phyloP scores from a whole-genome alignment of 768 basidiomycete species.

The Auriscalpium vulgare region DNA sequence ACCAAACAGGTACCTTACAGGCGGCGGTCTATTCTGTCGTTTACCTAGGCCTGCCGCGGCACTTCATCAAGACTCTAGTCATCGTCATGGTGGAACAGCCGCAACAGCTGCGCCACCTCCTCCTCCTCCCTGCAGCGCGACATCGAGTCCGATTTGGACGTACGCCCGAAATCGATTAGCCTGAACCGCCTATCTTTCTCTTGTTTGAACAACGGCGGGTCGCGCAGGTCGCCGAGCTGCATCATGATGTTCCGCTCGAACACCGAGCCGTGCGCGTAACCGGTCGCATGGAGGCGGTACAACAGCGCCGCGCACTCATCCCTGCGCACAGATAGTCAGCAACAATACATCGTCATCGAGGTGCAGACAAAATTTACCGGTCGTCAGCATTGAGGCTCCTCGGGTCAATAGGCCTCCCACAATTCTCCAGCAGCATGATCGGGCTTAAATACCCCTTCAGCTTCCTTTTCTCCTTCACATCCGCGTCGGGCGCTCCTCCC shows the following conservation, averaged over 20 bases:
- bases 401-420: constrained; percentile 30
- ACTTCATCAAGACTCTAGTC: too few relatives aligned
- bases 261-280: constrained; percentile 34
- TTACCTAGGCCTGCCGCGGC: too few relatives aligned
- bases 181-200: constrained; percentile 29
- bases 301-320: constrained; percentile 26
- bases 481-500: too few relatives aligned
- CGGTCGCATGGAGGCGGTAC: constrained; percentile 31
- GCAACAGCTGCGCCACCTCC: too few relatives aligned
- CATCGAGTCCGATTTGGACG: neutral
- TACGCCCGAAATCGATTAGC: constrained; percentile 41
- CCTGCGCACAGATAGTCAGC: neutral
- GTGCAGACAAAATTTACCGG: constrained; percentile 9
- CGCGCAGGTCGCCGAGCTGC: constrained; percentile 31
- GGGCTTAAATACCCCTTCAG: constrained; percentile 22
- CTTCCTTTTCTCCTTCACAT: constrained; percentile 11
- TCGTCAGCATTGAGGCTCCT: constrained; percentile 19
- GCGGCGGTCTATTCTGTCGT: too few relatives aligned
- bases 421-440: constrained; percentile 40
- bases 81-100: too few relatives aligned
- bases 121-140: too few relatives aligned
- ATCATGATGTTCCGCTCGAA: constrained; percentile 34
- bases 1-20: too few relatives aligned
- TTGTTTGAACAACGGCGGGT: constrained; percentile 21
- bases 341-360: neutral